phyloP scores from a whole-genome alignment of 108 stramenopile genomes.

The Fragilariopsis cylindrus region DNA sequence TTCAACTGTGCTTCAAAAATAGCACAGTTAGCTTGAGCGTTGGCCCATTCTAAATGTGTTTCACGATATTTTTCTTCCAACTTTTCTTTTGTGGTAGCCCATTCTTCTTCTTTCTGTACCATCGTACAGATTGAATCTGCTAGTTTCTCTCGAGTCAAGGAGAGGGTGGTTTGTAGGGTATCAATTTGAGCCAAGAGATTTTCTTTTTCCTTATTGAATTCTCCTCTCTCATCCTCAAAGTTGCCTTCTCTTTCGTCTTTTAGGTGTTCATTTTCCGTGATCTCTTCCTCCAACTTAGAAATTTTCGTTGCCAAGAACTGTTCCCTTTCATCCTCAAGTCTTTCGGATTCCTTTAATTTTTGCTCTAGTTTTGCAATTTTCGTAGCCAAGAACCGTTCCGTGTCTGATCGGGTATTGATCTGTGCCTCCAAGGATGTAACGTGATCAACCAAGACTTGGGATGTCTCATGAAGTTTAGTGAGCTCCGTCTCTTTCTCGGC shows the following conservation, averaged over 20 bases:
- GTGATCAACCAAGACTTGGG: constrained; percentile 78
- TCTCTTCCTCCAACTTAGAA: constrained; percentile 53
- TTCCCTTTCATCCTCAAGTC: constrained; percentile 46
- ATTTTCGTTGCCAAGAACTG: constrained; percentile 67
- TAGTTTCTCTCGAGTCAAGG: constrained; percentile 9
- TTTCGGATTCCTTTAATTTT: constrained; percentile 36
- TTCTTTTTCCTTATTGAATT: constrained; percentile 21
- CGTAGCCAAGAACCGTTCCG: constrained; percentile 74
- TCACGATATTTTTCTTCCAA: constrained; percentile 24
- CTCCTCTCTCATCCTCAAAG: constrained; percentile 13
- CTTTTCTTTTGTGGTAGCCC: constrained; percentile 30
- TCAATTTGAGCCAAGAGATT: constrained; percentile 14
- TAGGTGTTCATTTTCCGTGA: constrained; percentile 31
- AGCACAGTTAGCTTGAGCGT: constrained; percentile 48
- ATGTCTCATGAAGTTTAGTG: constrained; percentile 65
- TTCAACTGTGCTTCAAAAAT: constrained; percentile 71
- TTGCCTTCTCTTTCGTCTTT: constrained; percentile 13
- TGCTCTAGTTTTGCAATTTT: constrained; percentile 72
- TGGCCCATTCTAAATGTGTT: constrained; percentile 52
- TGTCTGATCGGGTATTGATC: constrained; percentile 57
- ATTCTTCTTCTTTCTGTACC: constrained; percentile 36
- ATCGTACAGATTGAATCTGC: not conserved
- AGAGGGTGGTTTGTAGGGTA: constrained; percentile 7
- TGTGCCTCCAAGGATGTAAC: constrained; percentile 78
- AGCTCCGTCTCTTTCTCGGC: constrained; percentile 62